Evolutionary conservation across 78 protist species (phyloP).

Genomic region (Cyanophora paradoxa): DNA sequence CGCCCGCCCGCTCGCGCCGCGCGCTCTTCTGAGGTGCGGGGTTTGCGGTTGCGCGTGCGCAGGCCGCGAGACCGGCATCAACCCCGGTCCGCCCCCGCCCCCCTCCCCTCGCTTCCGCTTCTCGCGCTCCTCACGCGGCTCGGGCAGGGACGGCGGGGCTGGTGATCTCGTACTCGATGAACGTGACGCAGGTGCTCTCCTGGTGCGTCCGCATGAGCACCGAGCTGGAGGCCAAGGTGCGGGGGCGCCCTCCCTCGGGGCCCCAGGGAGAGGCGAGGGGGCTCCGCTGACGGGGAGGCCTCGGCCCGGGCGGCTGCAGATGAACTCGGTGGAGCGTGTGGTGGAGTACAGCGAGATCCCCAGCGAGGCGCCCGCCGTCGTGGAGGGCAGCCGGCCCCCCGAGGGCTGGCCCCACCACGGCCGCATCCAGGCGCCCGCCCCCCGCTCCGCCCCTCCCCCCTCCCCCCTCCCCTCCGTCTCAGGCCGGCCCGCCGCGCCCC

Average conservation of each 20-base stretch:
- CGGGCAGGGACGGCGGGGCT: conserved; percentile 7
- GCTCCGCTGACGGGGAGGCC: not conserved
- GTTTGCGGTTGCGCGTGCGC: too few species aligned
- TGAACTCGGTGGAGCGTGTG: conserved; percentile 51
- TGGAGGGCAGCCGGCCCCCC: not conserved
- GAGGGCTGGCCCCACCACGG: not conserved
- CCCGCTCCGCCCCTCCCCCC: not conserved
- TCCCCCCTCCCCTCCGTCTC: too few species aligned
- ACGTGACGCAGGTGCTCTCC: conserved; percentile 8
- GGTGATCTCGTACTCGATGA: conserved; percentile 13
- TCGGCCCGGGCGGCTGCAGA: not conserved
- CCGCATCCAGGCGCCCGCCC: not conserved
- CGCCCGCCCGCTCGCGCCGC: too few species aligned
- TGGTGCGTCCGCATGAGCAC: not conserved
- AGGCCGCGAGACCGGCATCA: too few species aligned
- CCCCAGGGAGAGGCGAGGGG: too few species aligned
- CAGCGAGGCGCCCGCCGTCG: conserved; percentile 4
- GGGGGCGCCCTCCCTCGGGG: too few species aligned
- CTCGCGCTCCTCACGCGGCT: not conserved
- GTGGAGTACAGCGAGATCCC: conserved; percentile 25
- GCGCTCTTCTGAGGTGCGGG: too few species aligned
- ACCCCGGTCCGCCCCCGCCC: too few species aligned
- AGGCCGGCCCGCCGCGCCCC: too few species aligned
- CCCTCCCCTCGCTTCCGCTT: too few species aligned
- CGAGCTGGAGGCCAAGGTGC: not conserved